Base-by-base conservation (phyloP, 352 stramenopile species). In the Peronospora belbahrii region DNA sequence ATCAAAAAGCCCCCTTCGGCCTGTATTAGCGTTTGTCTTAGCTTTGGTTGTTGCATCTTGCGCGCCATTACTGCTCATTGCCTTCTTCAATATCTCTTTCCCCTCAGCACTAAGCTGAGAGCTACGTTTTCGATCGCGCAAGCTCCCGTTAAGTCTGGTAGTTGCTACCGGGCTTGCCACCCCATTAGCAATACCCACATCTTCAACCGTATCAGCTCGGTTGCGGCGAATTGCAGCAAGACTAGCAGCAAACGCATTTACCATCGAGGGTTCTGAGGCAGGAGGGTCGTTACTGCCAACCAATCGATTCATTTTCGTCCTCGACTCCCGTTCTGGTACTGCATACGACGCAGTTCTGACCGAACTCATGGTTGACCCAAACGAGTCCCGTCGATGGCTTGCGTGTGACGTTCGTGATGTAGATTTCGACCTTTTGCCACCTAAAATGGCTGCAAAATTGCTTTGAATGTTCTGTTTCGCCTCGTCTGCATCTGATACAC, bases 1-100 rank as follows among this genome's bases (percentile, higher is more conserved):
- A 51, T 93, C 81, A 57, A 93, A 93, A 1, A 93, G 52, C 4
- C 78, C 78, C 36, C 69, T 85, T 2, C 78, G 69, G 37, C 72
- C 70, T 5, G 47, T 41, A 40, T 47, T 67, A 33, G 41, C 34
- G 18, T 54, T 57, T 10, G 48, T 10, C 10, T 67, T 65, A 15
- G 47, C 50, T 19, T 62, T 71, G n/a, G 38, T 38, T 2, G 46
- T 22, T 17, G 31, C 10, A 19, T 43, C 30, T 25, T 42, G 39
- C 14, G 37, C 31, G 11, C 59, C 53, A 34, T 65, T 62, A n/a
- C 40, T 39, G 11, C 48, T 48, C 15, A 89, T 81, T 6, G 74
- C 79, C 36, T 85, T 83, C 44, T 82, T 67, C 24, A 85, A 48
- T 3, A 91, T 70, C n/a, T 70, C 62, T 23, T 91, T 91, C 7